phyloP scores from a whole-genome alignment of 2,329 filamentous ascomycete species.

The Stemphylium beticola region DNA sequence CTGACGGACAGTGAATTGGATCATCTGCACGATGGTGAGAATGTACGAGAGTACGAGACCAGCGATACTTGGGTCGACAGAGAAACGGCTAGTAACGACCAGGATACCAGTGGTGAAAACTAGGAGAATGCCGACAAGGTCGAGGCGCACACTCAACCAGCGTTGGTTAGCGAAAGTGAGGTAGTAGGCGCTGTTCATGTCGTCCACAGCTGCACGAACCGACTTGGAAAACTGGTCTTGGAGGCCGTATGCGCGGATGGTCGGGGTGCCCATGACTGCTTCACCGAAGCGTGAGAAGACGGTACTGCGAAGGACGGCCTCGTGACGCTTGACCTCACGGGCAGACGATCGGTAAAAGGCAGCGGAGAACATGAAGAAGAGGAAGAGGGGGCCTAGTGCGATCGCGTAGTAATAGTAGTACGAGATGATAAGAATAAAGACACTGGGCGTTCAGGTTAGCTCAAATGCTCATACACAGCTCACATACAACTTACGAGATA shows the following conservation, averaged over 20 bases:
- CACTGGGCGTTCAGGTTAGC: conserved; percentile 51
- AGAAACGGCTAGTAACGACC: conserved; percentile 89
- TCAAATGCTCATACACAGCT: background rate
- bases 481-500: conserved; percentile 50
- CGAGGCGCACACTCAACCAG: conserved; percentile 86
- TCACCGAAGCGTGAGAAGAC: conserved; percentile 94
- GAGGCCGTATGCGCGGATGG: conserved; percentile 88
- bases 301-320: conserved; percentile 82
- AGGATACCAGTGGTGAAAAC: conserved; percentile 89
- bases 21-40: conserved; percentile 89
- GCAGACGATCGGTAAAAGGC: conserved; percentile 90
- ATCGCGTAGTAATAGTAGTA: conserved; percentile 90
- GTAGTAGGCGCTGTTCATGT: conserved; percentile 94
- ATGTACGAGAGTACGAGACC: conserved; percentile 94
- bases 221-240: conserved; percentile 74
- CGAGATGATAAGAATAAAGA: conserved; percentile 91
- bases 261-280: conserved; percentile 80
- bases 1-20: conserved; percentile 93
- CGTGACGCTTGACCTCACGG: conserved; percentile 92
- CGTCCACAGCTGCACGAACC: conserved; percentile 76
- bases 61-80: conserved; percentile 80
- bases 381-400: conserved; percentile 70
- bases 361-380: conserved; percentile 81
- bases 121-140: conserved; percentile 80
- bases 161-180: conserved; percentile 94